Evolutionary conservation across 305 asterid species (phyloP).

Genomic region (Fraxinus velutina): DNA sequence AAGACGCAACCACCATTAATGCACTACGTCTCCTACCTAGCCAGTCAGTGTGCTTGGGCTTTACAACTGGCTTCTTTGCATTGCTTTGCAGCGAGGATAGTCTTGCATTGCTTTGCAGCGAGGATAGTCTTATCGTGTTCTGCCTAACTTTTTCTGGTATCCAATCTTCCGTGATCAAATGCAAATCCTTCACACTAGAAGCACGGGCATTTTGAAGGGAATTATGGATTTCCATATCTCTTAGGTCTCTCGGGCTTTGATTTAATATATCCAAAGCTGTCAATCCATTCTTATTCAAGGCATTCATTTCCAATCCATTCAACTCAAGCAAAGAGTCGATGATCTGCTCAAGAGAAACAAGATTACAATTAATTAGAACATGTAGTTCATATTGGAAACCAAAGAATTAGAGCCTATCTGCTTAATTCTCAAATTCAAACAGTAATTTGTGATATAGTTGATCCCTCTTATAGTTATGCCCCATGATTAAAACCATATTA

Average conservation of each 20-base stretch:
- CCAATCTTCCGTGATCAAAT: conserved; percentile 24
- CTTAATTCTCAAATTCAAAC: background rate
- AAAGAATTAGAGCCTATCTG: background rate
- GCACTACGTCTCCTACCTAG: conserved; percentile 39
- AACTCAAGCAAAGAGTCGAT: conserved; percentile 31
- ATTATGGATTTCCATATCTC: conserved; percentile 37
- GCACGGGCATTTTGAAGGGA: conserved; percentile 29
- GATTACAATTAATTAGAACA: background rate
- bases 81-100: background rate
- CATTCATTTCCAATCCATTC: conserved; percentile 35
- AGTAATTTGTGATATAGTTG: background rate
- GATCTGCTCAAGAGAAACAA: conserved; percentile 24
- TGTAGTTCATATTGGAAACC: background rate
- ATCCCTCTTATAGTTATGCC: background rate
- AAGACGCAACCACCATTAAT: conserved; percentile 44
- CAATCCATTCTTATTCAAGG: conserved; percentile 24
- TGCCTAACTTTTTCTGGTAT: conserved; percentile 5
- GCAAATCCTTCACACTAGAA: conserved; percentile 28
- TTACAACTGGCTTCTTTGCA: conserved; percentile 9
- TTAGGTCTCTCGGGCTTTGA: conserved; percentile 38
- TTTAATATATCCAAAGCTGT: conserved; percentile 36
- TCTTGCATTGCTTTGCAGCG: background rate
- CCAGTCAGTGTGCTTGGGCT: conserved; percentile 35
- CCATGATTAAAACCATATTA: background rate
- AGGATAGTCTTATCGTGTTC: background rate